Conservation (phyloP, 2,329 filamentous ascomycete genomes). For the Aulographum hederae region DNA sequence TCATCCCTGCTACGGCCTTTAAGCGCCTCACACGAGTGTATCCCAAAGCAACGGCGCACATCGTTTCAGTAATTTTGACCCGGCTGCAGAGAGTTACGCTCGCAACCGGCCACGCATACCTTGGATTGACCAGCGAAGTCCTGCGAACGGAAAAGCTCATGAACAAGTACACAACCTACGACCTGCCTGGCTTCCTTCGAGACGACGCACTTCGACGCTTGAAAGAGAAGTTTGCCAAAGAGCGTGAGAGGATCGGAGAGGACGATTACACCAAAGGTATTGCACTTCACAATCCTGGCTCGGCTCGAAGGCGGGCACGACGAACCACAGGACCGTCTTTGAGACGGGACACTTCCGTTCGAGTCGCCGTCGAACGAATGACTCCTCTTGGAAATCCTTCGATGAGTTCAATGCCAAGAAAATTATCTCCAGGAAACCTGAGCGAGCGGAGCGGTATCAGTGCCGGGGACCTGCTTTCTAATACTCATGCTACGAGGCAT, state of each 20-base stretch:
- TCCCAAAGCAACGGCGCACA: slow-evolving; percentile 89
- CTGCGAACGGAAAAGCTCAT: slow-evolving; percentile 84
- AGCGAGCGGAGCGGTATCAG: slow-evolving; percentile 22
- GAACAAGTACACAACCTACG: slow-evolving; percentile 80
- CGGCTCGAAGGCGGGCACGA: slow-evolving; percentile 48
- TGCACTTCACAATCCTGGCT: slow-evolving; percentile 69
- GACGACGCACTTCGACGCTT: slow-evolving; percentile 67
- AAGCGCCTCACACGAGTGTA: slow-evolving; percentile 82
- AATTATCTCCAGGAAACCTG: slow-evolving; percentile 6
- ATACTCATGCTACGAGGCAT: slow-evolving; percentile 48
- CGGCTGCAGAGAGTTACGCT: slow-evolving; percentile 87
- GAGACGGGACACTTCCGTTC: slow-evolving; percentile 61
- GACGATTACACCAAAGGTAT: slow-evolving; percentile 85
- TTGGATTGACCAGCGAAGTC: slow-evolving; percentile 82
- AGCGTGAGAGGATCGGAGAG: slow-evolving; percentile 62
- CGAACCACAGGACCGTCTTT: slow-evolving; percentile 57
- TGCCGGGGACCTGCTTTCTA: slow-evolving; percentile 56
- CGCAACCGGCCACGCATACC: slow-evolving; percentile 83
- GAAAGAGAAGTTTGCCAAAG: slow-evolving; percentile 81
- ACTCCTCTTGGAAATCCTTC: slow-evolving; percentile 25
- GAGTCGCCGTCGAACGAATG: slow-evolving; percentile 45
- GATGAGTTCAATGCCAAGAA: slow-evolving; percentile 2
- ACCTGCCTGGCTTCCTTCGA: slow-evolving; percentile 77
- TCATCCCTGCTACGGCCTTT: slow-evolving; percentile 94
- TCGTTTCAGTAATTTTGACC: slow-evolving; percentile 92